A percentile compares a stretch with the other conserved stretches of the same genome.
phyloP scores from a whole-genome alignment of 306 rosid species.

The Senna siamea region DNA sequence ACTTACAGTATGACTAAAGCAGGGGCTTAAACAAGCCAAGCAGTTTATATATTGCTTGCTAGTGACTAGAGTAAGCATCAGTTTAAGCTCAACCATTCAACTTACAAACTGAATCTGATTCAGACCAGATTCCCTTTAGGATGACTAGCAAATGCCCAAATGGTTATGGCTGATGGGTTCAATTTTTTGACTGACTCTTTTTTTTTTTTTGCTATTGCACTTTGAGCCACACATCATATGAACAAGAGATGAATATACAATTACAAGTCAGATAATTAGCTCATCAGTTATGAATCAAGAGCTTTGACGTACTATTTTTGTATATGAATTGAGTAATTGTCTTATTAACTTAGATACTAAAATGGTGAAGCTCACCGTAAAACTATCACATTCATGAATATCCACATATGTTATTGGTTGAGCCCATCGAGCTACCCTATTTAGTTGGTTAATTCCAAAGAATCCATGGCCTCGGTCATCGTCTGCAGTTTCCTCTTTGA shows the following conservation, averaged over 20 bases:
- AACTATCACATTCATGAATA: slow-evolving; percentile 67
- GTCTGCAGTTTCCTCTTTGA: slow-evolving; percentile 67
- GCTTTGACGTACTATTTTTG: slow-evolving; percentile 4
- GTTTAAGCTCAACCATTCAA: slow-evolving; percentile 25
- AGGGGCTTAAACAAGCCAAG: background rate
- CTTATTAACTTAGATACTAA: background rate
- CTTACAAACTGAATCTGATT: slow-evolving; percentile 23
- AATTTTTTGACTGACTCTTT: background rate
- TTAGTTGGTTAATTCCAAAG: slow-evolving; percentile 61
- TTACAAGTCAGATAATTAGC: background rate
- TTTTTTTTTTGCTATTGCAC: slow-evolving; percentile 15
- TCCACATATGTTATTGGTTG: slow-evolving; percentile 87
- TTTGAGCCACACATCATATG: background rate
- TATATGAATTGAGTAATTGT: slow-evolving; percentile 10
- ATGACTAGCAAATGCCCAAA: slow-evolving; percentile 30
- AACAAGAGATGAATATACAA: slow-evolving; percentile 13
- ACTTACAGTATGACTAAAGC: slow-evolving; percentile 16
- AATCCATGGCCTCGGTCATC: slow-evolving; percentile 86
- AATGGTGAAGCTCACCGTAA: slow-evolving; percentile 64
- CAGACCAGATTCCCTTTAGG: background rate
- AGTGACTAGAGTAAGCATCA: slow-evolving; percentile 14
- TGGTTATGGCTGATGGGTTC: background rate
- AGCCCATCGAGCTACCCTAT: slow-evolving; percentile 77
- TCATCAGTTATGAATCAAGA: slow-evolving; percentile 3
- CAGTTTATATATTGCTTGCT: slow-evolving; percentile 17